Conservation (phyloP, 2,329 filamentous ascomycete species). For the Exophiala calicioides region DNA sequence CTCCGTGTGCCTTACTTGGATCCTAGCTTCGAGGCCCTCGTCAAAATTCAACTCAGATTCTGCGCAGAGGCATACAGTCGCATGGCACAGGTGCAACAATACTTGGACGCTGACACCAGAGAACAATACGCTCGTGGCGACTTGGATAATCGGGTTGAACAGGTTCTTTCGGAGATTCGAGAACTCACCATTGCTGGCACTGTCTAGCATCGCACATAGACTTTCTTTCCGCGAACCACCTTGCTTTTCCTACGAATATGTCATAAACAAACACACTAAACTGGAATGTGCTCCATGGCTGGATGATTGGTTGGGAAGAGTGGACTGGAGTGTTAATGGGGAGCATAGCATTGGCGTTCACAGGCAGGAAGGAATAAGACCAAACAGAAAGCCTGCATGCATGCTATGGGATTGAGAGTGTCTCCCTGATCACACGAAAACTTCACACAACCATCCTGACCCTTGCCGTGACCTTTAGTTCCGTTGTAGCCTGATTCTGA, state of each 20-base stretch:
- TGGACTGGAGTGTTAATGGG: constrained; percentile 10
- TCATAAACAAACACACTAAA: constrained; percentile 4
- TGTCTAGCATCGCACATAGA: constrained; percentile 49
- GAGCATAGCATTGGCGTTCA: constrained; percentile 25
- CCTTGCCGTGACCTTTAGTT: not conserved
- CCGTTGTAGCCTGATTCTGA: not conserved
- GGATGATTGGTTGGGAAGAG: constrained; percentile 8
- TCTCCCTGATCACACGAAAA: not conserved
- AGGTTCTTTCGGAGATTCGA: constrained; percentile 94
- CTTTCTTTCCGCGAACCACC: not conserved
- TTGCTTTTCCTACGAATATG: constrained; percentile 3
- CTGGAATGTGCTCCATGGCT: constrained; percentile 9
- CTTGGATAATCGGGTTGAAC: constrained; percentile 86
- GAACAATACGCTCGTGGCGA: constrained; percentile 95
- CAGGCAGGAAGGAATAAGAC: constrained; percentile 1
- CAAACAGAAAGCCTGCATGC: not conserved
- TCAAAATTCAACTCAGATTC: constrained; percentile 97
- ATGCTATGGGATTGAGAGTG: not conserved
- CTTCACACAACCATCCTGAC: not conserved
- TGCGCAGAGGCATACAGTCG: constrained; percentile 96
- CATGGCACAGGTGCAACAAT: constrained; percentile 99
- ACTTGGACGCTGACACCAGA: constrained; percentile 89
- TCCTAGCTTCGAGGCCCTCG: constrained; percentile 93
- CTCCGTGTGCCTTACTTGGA: constrained; percentile 95
- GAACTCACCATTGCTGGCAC: constrained; percentile 88